Conservation (phyloP, 192 early-diverging fungal genomes). For the Tieghemiomyces parasiticus region DNA sequence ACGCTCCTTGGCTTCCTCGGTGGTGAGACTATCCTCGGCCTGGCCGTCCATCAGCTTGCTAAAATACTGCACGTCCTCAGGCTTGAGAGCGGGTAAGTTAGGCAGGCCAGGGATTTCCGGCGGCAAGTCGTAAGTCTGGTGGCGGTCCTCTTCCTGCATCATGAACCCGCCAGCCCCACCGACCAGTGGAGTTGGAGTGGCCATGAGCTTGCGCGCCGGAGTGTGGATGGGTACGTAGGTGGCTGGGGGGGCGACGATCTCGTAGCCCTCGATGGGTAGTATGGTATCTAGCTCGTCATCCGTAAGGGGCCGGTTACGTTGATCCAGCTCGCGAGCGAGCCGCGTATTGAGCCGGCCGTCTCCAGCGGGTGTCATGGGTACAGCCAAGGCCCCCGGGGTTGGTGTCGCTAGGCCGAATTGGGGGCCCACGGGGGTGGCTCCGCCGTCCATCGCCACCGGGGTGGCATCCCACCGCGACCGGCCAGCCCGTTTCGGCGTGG, state of each 20-base stretch:
- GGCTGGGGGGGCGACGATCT: conserved; percentile 75
- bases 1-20: conserved; percentile 85
- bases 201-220: conserved; percentile 85
- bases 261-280: conserved; percentile 83
- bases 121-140: conserved; percentile 49
- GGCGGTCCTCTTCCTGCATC: conserved; percentile 65
- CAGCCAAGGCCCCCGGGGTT: too few relatives aligned
- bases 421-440: conserved; percentile 21
- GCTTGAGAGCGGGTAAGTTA: conserved; percentile 93
- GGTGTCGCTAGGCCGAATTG: conserved; percentile 59
- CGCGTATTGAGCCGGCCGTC: conserved; percentile 29
- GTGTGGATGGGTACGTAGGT: conserved; percentile 90
- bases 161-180: conserved; percentile 60
- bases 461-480: conserved; percentile 96
- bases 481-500: conserved; percentile 41
- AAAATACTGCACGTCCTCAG: conserved; percentile 96
- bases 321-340: conserved; percentile 69
- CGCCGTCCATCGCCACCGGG: too few relatives aligned
- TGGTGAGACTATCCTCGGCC: conserved; percentile 63
- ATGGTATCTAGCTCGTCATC: conserved; percentile 94
- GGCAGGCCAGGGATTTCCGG: conserved; percentile 79
- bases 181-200: conserved; percentile 86
- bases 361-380: conserved; percentile 67
- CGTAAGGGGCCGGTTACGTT: conserved; percentile 69
- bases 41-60: conserved; percentile 75